Percentiles rank a stretch among this genome's conserved stretches.
Evolutionary conservation across 106 monocot genomes (phyloP).

Genomic region (Iris macrosiphon): DNA sequence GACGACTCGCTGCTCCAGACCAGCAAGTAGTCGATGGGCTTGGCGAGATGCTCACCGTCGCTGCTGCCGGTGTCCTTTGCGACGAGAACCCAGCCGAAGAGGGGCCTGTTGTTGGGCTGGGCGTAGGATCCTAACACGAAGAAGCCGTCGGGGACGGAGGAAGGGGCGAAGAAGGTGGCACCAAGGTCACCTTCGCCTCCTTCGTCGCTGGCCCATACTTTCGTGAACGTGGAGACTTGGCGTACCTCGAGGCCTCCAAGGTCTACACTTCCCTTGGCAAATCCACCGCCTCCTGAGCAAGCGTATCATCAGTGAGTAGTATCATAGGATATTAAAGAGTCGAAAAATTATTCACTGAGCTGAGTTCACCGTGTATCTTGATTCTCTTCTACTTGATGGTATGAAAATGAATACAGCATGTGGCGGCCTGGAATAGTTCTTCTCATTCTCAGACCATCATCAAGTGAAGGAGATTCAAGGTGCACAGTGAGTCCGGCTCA

Average conservation of each 20-base stretch:
- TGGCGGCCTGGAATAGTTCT: too few species aligned
- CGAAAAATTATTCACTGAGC: too few species aligned
- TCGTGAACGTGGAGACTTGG: constrained; percentile 51
- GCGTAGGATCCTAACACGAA: constrained; percentile 55
- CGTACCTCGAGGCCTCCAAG: constrained; percentile 57
- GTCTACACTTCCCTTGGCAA: constrained; percentile 56
- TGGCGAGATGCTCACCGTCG: constrained; percentile 19
- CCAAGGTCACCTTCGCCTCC: constrained; percentile 38
- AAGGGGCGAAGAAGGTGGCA: constrained; percentile 58
- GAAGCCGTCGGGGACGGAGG: constrained; percentile 53
- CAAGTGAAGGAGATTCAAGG: too few species aligned
- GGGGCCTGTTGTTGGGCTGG: constrained; percentile 50
- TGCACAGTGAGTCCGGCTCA: too few species aligned
- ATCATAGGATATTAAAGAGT: too few species aligned
- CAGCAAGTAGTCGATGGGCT: constrained; percentile 54
- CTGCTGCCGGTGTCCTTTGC: constrained; percentile 18
- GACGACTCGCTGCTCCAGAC: constrained; percentile 45
- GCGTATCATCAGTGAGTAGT: too few species aligned
- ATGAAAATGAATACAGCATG: too few species aligned
- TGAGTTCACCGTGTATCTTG: too few species aligned
- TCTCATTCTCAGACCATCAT: too few species aligned
- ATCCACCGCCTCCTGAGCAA: constrained; percentile 66
- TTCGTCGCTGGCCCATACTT: constrained; percentile 47
- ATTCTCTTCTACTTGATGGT: too few species aligned
- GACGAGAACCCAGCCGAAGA: constrained; percentile 59